Base-by-base conservation (phyloP, 192 early-diverging fungal genomes). In the Podila horticola region DNA sequence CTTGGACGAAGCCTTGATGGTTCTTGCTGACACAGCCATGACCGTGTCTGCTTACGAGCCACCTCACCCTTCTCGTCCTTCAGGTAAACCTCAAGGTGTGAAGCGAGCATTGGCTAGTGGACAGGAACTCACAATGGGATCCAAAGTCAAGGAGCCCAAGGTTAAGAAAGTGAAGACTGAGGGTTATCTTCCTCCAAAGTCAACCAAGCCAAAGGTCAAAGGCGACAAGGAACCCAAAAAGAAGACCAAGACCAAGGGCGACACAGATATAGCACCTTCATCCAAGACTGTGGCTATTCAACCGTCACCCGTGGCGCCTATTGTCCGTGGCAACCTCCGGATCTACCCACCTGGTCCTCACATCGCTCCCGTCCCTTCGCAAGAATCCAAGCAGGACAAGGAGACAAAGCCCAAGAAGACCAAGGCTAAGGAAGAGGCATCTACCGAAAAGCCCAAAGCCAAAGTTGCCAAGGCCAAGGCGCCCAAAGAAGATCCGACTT, bases 301-400 rank as follows among this genome's bases (percentile, higher is more conserved):
- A n/a, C 66, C 75, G 5, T 63, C 62, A 7, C 36, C 28, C 28
- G 66, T 73, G 0, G 70, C 77, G 0, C 77, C 77, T 30, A 81
- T 81, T 29, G 62, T 81, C 48, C 71, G 77, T n/a, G 77, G 77
- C 33, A 81, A 81, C 36, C 57, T 81, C n/a, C 70, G 77, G 6
- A 81, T 81, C 26, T 81, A 81, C 36, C 77, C 77, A 48, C 66
- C 77, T 45, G 77, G 77, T 30, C 77, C 77, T n/a, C 60, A 73
- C 28, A 73, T 81, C 41, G 62, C 77, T 12, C n/a, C 45, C 26
- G 29, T 17, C 15, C 20, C 62, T 2, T n/a, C 22, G 3, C 62
- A 34, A 4, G 20, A n/a, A 7, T 7, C 17, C 30, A 22, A n/a
- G 28, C 62, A 63, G 62, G 62, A 63, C 5, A 29, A 63, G 34